These are phyloP conservation scores for Sphaerosporella brunnea DNA, from an alignment of 495 filamentous ascomycete genomes.

Conservation along the genomic window DNA sequence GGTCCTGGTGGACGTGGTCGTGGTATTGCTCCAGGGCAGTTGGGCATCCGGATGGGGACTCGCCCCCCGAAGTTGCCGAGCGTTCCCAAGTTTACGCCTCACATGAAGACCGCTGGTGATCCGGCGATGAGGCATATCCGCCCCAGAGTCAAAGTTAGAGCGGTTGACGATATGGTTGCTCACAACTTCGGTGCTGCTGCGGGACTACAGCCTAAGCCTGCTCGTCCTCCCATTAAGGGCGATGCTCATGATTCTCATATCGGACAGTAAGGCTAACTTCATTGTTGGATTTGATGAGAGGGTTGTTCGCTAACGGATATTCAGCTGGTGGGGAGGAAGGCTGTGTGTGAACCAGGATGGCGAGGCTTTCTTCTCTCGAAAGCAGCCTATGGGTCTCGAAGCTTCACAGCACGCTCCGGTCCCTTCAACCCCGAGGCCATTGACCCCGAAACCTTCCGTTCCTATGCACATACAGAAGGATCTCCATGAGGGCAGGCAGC, in stretches of 20 bases:
- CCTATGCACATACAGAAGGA: too few relatives aligned
- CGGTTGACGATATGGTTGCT: neutral
- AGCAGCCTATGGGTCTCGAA: neutral
- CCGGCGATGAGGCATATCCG: neutral
- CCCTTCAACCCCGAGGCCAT: too few relatives aligned
- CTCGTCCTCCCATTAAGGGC: neutral
- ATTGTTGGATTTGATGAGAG: neutral
- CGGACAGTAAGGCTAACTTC: neutral
- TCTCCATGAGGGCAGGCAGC: too few relatives aligned
- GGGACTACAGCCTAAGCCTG: too few relatives aligned
- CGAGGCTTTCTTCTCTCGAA: neutral
- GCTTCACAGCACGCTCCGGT: neutral
- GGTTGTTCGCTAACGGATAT: neutral
- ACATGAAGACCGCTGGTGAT: neutral
- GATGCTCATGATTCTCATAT: neutral
- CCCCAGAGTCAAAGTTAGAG: neutral
- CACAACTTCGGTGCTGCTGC: neutral
- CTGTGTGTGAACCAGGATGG: neutral
- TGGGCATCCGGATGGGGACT: neutral
- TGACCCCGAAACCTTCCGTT: too few relatives aligned
- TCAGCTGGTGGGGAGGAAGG: constrained; percentile 1
- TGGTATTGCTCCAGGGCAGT: neutral
- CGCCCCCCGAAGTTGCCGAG: neutral
- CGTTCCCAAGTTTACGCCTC: neutral
- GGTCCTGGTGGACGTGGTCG: neutral